These are phyloP conservation scores for Phellopilus nigrolimitatus DNA, from an alignment of 1,284 basidiomycete species.

Conservation along the genomic window DNA sequence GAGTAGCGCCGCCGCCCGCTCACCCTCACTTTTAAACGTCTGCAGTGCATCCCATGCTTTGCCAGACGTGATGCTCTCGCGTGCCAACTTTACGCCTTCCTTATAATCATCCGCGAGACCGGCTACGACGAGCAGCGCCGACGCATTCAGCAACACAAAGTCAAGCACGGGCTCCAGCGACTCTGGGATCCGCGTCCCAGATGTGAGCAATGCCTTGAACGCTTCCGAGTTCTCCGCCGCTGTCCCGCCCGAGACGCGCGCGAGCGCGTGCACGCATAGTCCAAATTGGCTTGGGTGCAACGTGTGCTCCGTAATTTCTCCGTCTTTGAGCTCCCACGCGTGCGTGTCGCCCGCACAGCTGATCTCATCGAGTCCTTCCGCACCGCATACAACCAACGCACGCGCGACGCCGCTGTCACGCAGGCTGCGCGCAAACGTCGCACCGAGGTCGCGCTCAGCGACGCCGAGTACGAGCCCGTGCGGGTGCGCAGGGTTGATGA, in stretches of 20 bases:
- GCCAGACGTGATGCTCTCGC: slow-evolving; percentile 68
- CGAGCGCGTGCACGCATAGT: slow-evolving; percentile 62
- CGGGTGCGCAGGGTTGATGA: too few relatives aligned
- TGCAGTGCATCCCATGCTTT: too few relatives aligned
- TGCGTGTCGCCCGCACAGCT: slow-evolving; percentile 88
- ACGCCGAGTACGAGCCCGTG: slow-evolving; percentile 96
- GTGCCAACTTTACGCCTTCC: slow-evolving; percentile 72
- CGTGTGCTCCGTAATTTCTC: slow-evolving; percentile 45
- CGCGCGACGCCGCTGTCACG: slow-evolving; percentile 67
- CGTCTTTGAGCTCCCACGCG: slow-evolving; percentile 61
- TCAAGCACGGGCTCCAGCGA: slow-evolving; percentile 60
- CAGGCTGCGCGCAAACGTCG: slow-evolving; percentile 79
- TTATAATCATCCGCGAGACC: slow-evolving; percentile 66
- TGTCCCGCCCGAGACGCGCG: slow-evolving; percentile 62
- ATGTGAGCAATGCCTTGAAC: slow-evolving; percentile 55
- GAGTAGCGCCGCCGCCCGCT: too few relatives aligned
- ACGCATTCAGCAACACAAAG: slow-evolving; percentile 84
- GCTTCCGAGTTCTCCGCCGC: too few relatives aligned
- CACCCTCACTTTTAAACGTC: too few relatives aligned
- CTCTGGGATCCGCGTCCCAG: slow-evolving; percentile 45
- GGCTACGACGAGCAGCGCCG: too few relatives aligned
- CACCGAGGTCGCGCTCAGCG: slow-evolving; percentile 77
- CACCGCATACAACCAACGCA: slow-evolving; percentile 91
- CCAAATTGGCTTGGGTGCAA: slow-evolving; percentile 68
- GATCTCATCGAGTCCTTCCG: too few relatives aligned